Conservation (phyloP, 306 rosid species). For the Cicer arietinum region DNA sequence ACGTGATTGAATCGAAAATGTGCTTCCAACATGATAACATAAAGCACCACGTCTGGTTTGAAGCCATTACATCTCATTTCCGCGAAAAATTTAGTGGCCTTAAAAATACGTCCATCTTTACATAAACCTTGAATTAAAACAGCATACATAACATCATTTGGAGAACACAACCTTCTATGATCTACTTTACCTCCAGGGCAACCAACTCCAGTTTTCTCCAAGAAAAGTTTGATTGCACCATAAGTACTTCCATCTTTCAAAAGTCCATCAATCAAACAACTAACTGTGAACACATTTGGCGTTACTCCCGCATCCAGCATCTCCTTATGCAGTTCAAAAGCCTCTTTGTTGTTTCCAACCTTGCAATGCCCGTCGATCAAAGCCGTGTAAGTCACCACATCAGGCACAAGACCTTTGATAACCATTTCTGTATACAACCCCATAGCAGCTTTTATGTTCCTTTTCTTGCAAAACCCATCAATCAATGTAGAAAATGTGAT, state of each 20-base stretch:
- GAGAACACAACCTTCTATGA: slow-evolving; percentile 43
- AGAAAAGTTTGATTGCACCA: slow-evolving; percentile 62
- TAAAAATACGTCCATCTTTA: slow-evolving; percentile 59
- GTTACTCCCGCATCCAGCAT: slow-evolving; percentile 62
- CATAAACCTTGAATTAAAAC: slow-evolving; percentile 71
- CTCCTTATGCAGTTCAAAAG: slow-evolving; percentile 57
- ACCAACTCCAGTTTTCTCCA: slow-evolving; percentile 50
- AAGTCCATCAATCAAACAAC: slow-evolving; percentile 72
- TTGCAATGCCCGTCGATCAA: slow-evolving; percentile 75
- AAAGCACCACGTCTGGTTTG: slow-evolving; percentile 59
- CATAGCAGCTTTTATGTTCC: slow-evolving; percentile 63
- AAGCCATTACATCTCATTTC: slow-evolving; percentile 70
- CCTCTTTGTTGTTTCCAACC: slow-evolving; percentile 61
- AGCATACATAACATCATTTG: slow-evolving; percentile 59
- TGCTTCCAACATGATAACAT: slow-evolving; percentile 59
- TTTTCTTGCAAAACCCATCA: slow-evolving; percentile 70
- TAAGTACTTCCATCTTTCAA: slow-evolving; percentile 63
- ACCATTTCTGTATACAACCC: slow-evolving; percentile 68
- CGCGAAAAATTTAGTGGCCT: slow-evolving; percentile 65
- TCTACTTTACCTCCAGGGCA: slow-evolving; percentile 25
- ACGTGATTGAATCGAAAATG: slow-evolving; percentile 57
- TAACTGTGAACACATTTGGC: slow-evolving; percentile 63
- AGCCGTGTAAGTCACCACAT: slow-evolving; percentile 68
- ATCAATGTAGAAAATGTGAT: slow-evolving; percentile 68
- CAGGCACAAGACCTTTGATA: slow-evolving; percentile 64